Evolutionary conservation across 163 green algal genomes (phyloP), one percentile per base, ranked within the genome.

Genomic region (Volvox carteri): DNA sequence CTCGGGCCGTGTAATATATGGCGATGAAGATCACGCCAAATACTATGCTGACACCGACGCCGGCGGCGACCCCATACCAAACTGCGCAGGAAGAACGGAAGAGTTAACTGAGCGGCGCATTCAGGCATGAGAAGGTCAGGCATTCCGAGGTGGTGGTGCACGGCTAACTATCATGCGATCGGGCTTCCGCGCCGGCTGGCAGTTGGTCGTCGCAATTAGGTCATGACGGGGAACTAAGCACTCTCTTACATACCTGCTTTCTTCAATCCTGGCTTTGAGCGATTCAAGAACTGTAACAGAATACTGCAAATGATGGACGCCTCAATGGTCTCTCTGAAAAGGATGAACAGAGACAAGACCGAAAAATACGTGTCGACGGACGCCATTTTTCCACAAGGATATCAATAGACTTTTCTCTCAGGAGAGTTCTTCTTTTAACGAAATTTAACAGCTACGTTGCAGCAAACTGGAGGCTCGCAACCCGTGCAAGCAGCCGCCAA

Each of bases 301-400:
- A 94, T 90, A 21, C 90, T 85, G 33, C 92, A 92, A 50, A 94
- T 94, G 41, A 94, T 91, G 21, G 79, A 86, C 0, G 92, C 92
- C 86, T 95, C 92, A 25, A 95, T 91, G 0, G 92, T 92, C 72
- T 95, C 92, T 44, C 92, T 84, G 30, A 95, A 93, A n/a, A 95
- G 91, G 35, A 95, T 94, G 75, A 95, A 95, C 60, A 95, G 85
- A 9, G 92, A 89, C 5, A 95, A 54, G 16, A 93, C 56, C 39
- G 86, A 92, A 70, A 94, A 95, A 23, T 91, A 83, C 28, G 89
- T 56, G 54, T 94, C 78, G 4, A 80, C 8, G 16, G 44, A 42
- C 73, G 44, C 44, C 68, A 77, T 77, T 28, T 19, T 23, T 67
- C 56, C 28, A 67, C 14, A 58, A 14, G 11, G 14, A 58, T 58